Conservation (phyloP, 2,329 filamentous ascomycete genomes). For the Trichoderma pleuroti region DNA sequence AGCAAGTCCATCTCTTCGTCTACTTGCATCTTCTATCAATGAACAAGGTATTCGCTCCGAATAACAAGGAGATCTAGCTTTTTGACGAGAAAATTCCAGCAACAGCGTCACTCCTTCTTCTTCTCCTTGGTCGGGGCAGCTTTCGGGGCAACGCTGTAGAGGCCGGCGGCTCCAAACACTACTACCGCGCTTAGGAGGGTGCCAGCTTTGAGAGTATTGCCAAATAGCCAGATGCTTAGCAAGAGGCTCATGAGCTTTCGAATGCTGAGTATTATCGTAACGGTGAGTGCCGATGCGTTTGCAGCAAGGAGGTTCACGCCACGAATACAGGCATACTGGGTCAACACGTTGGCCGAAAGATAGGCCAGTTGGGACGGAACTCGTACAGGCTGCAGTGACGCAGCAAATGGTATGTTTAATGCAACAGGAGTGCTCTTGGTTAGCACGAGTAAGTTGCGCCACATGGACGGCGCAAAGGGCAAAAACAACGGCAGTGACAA, state of each 20-base stretch:
- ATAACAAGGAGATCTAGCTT: background rate
- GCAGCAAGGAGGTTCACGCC: slow-evolving; percentile 93
- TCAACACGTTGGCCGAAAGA: slow-evolving; percentile 73
- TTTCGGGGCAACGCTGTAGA: slow-evolving; percentile 75
- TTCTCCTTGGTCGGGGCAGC: slow-evolving; percentile 21
- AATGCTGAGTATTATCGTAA: slow-evolving; percentile 94
- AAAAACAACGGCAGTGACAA: slow-evolving; percentile 74
- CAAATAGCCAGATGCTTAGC: slow-evolving; percentile 91
- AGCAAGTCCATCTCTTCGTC: background rate
- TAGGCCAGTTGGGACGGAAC: slow-evolving; percentile 69
- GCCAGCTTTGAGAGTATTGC: slow-evolving; percentile 71
- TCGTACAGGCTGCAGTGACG: slow-evolving; percentile 3
- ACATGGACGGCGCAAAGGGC: slow-evolving; percentile 65
- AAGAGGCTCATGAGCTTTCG: slow-evolving; percentile 89
- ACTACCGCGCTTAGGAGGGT: slow-evolving; percentile 78
- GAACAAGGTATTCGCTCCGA: background rate
- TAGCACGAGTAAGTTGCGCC: slow-evolving; percentile 60
- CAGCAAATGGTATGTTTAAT: slow-evolving; percentile 25
- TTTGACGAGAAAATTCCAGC: background rate
- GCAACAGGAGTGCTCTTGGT: slow-evolving; percentile 59
- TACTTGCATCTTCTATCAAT: background rate
- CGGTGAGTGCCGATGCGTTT: slow-evolving; percentile 83
- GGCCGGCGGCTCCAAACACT: slow-evolving; percentile 84
- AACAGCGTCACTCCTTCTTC: slow-evolving; percentile 6
- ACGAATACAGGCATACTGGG: slow-evolving; percentile 91